Conservation (phyloP, 2,329 filamentous ascomycete genomes). For the Aspergillus ochraceus region DNA sequence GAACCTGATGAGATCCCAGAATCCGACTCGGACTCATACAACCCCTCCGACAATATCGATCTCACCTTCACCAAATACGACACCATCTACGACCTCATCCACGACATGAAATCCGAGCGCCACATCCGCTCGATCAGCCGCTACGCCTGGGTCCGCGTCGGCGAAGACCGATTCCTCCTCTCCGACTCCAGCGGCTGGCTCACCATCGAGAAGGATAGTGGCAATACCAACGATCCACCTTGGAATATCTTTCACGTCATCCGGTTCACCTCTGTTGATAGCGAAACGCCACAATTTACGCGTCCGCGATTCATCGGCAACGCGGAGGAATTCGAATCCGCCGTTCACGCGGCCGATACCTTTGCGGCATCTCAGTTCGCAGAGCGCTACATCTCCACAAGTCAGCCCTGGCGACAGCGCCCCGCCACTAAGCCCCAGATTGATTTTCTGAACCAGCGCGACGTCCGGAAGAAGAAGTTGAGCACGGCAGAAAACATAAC, state of each 20-base stretch:
- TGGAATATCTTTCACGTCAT: conserved; percentile 37
- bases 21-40: conserved; percentile 8
- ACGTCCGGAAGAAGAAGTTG: conserved; percentile 21
- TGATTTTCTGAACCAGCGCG: conserved; percentile 42
- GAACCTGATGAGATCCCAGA: conserved; percentile 14
- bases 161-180: conserved; percentile 70
- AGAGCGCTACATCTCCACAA: conserved; percentile 63
- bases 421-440: conserved; percentile 59
- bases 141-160: conserved; percentile 79
- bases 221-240: conserved; percentile 2
- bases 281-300: conserved; percentile 59
- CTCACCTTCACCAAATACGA: conserved; percentile 88
- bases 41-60: conserved; percentile 39
- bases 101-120: conserved; percentile 74
- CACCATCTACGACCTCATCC: conserved; percentile 85
- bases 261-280: conserved; percentile 25
- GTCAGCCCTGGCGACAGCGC: conserved; percentile 67
- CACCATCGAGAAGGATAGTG: conserved; percentile 44
- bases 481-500: conserved; percentile 53
- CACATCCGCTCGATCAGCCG: conserved; percentile 76
- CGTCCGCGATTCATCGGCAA: conserved; percentile 68
- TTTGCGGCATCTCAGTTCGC: conserved; percentile 70
- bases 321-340: conserved; percentile 67
- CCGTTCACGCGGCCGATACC: conserved; percentile 81
- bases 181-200: conserved; percentile 63